A percentile compares a stretch with the other conserved stretches of the same genome.
Evolutionary conservation across 768 basidiomycete genomes (phyloP).

Genomic region (Phaeotremella skinneri): DNA sequence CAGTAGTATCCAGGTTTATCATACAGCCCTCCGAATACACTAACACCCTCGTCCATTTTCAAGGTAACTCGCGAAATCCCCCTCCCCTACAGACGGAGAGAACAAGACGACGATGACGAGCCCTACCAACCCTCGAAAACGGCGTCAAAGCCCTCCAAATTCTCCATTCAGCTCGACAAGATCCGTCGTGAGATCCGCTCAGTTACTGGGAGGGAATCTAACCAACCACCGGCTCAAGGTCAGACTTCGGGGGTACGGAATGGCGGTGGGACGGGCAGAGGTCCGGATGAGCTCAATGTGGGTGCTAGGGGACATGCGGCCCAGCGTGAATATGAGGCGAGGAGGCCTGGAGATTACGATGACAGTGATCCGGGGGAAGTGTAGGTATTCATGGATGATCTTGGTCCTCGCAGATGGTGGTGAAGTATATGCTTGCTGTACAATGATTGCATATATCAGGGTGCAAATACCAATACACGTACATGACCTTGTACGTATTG

Average conservation of each 20-base stretch:
- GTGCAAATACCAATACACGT: too few relatives aligned
- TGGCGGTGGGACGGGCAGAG: slow-evolving; percentile 15
- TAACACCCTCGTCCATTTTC: not conserved
- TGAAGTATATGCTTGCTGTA: too few relatives aligned
- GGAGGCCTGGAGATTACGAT: slow-evolving; percentile 34
- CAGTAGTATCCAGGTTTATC: not conserved
- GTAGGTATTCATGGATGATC: not conserved
- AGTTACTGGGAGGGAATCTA: not conserved
- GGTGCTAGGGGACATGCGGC: slow-evolving; percentile 35
- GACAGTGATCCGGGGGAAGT: slow-evolving; percentile 2
- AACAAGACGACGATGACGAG: slow-evolving; percentile 53
- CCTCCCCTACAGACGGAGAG: slow-evolving; percentile 66
- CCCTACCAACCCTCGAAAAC: not conserved
- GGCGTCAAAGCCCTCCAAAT: not conserved
- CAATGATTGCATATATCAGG: not conserved
- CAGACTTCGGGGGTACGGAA: not conserved
- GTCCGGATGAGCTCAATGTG: slow-evolving; percentile 36
- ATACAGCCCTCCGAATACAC: slow-evolving; percentile 3
- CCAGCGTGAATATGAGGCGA: slow-evolving; percentile 42
- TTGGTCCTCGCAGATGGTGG: not conserved
- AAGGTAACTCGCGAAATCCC: slow-evolving; percentile 75
- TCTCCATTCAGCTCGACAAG: slow-evolving; percentile 18
- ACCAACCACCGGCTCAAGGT: too few relatives aligned
- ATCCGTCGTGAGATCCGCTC: slow-evolving; percentile 15
- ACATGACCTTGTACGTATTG: not conserved